Conservation (phyloP, 148 eudicot genomes). For the Suaeda aralocaspica region DNA sequence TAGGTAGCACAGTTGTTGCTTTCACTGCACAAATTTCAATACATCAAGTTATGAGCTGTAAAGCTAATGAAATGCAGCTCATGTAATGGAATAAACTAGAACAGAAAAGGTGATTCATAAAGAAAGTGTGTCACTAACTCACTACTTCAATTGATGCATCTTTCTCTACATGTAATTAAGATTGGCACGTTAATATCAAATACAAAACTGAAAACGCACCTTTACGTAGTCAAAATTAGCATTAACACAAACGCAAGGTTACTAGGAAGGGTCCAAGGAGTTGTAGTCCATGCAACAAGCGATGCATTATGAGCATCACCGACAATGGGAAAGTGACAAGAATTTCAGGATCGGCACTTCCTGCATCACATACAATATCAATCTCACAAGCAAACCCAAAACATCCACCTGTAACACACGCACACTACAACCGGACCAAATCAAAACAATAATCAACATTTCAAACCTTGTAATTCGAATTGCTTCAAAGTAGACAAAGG, state of each 20-base stretch:
- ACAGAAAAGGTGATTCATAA: not conserved
- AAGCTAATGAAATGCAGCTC: not conserved
- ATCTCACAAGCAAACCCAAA: not conserved
- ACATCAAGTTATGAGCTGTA: not conserved
- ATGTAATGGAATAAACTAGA: not conserved
- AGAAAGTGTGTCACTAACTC: not conserved
- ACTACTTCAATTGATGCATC: not conserved
- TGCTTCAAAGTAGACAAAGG: constrained; percentile 95
- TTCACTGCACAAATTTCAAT: not conserved
- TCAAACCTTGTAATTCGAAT: constrained; percentile 84
- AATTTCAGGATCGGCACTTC: constrained; percentile 96
- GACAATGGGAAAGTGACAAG: constrained; percentile 80
- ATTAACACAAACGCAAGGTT: constrained; percentile 98
- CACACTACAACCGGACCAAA: not conserved
- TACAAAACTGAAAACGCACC: constrained; percentile 37
- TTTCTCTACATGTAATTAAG: not conserved
- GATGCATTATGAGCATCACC: constrained; percentile 68
- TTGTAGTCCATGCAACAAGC: constrained; percentile 97
- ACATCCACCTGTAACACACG: too few species aligned
- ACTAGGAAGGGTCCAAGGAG: constrained; percentile 97
- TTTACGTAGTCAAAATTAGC: constrained; percentile 64
- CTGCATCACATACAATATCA: constrained; percentile 33
- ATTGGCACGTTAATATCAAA: not conserved
- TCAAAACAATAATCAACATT: not conserved
- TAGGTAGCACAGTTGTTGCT: constrained; percentile 63